phyloP scores from a whole-genome alignment of 768 basidiomycete species.

The Tephrocybe sp. region DNA sequence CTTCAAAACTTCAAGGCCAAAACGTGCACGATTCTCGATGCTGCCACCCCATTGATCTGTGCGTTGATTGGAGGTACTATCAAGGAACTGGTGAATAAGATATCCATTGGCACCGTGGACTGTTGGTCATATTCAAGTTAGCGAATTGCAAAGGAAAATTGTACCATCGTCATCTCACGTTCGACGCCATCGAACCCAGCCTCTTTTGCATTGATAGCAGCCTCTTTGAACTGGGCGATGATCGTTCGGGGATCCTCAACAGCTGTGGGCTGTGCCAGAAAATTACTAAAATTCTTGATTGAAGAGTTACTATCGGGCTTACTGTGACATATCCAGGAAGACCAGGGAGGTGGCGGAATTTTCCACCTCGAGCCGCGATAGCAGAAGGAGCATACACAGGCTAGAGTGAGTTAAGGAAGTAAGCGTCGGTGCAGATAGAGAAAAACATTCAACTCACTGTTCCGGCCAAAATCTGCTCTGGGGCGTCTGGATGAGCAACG shows the following conservation, averaged over 20 bases:
- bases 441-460: slow-evolving; percentile 19
- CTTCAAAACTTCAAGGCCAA: slow-evolving; percentile 50
- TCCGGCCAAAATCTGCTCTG: slow-evolving; percentile 36
- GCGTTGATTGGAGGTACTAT: slow-evolving; percentile 44
- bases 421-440: background rate
- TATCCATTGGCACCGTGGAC: slow-evolving; percentile 46
- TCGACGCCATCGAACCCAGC: slow-evolving; percentile 61
- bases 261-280: slow-evolving; percentile 33
- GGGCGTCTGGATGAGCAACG: slow-evolving; percentile 33
- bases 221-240: slow-evolving; percentile 38
- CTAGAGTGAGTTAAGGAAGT: slow-evolving; percentile 22
- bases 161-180: slow-evolving; percentile 28
- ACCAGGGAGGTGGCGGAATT: slow-evolving; percentile 38
- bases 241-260: slow-evolving; percentile 40
- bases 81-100: slow-evolving; percentile 49
- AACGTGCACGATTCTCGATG: slow-evolving; percentile 53
- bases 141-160: background rate
- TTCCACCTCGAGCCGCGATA: slow-evolving; percentile 39
- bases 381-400: slow-evolving; percentile 45
- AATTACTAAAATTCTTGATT: background rate
- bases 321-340: slow-evolving; percentile 39
- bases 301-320: slow-evolving; percentile 8
- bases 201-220: slow-evolving; percentile 45
- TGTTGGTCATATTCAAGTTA: slow-evolving; percentile 10
- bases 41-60: slow-evolving; percentile 62